phyloP scores from a whole-genome alignment of 1,139 yeast genomes.

The Geotrichum phurueaensis region DNA sequence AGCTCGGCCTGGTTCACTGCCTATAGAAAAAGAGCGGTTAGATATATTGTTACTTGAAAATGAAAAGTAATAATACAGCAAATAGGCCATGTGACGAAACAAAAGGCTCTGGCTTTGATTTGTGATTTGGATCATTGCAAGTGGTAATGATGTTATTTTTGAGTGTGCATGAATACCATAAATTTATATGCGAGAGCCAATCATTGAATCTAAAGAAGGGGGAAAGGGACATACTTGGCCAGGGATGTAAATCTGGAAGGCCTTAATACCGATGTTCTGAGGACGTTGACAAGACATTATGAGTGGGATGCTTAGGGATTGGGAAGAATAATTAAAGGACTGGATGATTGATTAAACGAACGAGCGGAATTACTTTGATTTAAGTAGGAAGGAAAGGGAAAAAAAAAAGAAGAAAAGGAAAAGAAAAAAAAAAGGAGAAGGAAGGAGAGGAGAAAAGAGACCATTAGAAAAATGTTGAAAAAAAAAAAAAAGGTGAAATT shows the following conservation, averaged over 20 bases:
- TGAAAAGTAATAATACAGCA: not conserved
- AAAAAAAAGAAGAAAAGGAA: not conserved
- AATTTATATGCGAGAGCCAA: not conserved
- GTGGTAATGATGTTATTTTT: not conserved
- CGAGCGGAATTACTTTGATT: not conserved
- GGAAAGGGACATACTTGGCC: conserved; percentile 42
- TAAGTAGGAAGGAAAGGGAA: not conserved
- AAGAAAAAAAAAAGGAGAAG: not conserved
- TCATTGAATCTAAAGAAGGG: conserved; percentile 1
- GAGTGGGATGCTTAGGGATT: not conserved
- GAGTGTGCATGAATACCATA: not conserved
- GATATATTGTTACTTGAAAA: not conserved
- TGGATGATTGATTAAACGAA: not conserved
- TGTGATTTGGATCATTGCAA: not conserved
- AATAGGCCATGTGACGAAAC: not conserved
- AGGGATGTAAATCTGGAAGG: conserved; percentile 88
- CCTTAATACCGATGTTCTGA: conserved; percentile 91
- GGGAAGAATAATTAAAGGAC: not conserved
- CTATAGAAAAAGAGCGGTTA: conserved; percentile 28
- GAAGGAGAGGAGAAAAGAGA: not conserved
- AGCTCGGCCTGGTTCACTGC: conserved; percentile 85
- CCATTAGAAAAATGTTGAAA: not conserved
- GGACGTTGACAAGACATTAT: conserved; percentile 41
- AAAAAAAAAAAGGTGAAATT: not conserved
- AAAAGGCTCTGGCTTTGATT: not conserved